Base-by-base conservation (phyloP, 257 asterid genomes). In the Petunia axillaris region DNA sequence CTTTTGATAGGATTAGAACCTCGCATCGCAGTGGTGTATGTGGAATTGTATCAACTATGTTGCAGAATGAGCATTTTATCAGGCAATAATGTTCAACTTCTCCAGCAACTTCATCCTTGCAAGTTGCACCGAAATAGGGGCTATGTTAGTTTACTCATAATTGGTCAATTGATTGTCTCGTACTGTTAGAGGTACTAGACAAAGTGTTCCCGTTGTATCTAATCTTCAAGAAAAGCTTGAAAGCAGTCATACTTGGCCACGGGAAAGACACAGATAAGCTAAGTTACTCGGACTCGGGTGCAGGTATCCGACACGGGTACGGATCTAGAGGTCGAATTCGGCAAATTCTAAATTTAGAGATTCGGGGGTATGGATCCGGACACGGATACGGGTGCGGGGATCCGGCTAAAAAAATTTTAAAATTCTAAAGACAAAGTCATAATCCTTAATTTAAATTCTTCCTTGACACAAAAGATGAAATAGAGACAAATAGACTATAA, bases 61-160 rank as follows among this genome's bases (percentile, higher is more conserved):
- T 35, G 44, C 62, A 48, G 77, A 48, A 71, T 71, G 25, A 48
- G 60, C 77, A 71, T 48, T 71, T 71, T 71, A 50, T 71, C 60
- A 35, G 39, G 60, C 77, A 71, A 71, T 71, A 71, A 71, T 10
- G 15, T 48, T 35, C 77, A 46, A 35, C 44, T 71, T 46, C 58
- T 71, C 44, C 60, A 71, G 13, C 44, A 48, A 71, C 25, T 5
- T 48, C 60, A 5, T 7, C 35, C 35, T 55, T 7, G 4, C 35
- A 55, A 55, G 35, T 55, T 14, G 8, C 25, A 25, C 62, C 62
- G 4, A 55, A 55, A 55, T 55, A 15, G 35, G 62, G 62, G 53
- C 60, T 55, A 55, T 4, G 0, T 55, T 55, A 4, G 60, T 11
- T 16, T 14, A 55, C 60, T 55, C 60, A 55, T 14, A 55, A 25